Conservation (phyloP, 305 asterid species). For the Coffea humblotiana region DNA sequence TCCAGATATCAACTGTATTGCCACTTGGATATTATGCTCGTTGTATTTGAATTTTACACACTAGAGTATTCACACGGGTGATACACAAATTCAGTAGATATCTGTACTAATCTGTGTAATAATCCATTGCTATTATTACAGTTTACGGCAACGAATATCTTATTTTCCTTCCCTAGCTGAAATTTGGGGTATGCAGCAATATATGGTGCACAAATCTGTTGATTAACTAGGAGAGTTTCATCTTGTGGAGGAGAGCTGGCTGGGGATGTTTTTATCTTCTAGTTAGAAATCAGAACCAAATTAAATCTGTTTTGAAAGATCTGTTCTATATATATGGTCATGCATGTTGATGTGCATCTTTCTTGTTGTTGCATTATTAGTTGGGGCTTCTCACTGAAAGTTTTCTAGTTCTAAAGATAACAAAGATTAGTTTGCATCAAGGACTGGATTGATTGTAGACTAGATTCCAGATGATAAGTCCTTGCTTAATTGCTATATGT, state of each 20-base stretch:
- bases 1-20: too few relatives aligned
- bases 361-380: too few relatives aligned
- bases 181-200: background rate
- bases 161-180: background rate
- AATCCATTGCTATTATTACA: too few relatives aligned
- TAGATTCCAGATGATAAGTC: background rate
- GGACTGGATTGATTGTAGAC: background rate
- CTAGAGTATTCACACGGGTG: background rate
- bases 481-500: background rate
- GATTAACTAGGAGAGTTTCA: background rate
- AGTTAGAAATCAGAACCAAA: background rate
- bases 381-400: too few relatives aligned
- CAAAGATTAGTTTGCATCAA: background rate
- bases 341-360: too few relatives aligned
- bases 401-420: too few relatives aligned
- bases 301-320: background rate
- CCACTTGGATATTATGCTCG: too few relatives aligned
- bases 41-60: background rate
- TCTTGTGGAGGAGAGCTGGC: background rate
- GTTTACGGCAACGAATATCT: too few relatives aligned
- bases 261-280: background rate
- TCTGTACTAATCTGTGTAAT: too few relatives aligned
- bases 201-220: background rate
- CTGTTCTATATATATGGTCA: background rate
- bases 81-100: too few relatives aligned